A percentile compares a stretch with the other conserved stretches of the same genome.
phyloP scores from a whole-genome alignment of 129 eudicot species.

The Sambucus nigra region DNA sequence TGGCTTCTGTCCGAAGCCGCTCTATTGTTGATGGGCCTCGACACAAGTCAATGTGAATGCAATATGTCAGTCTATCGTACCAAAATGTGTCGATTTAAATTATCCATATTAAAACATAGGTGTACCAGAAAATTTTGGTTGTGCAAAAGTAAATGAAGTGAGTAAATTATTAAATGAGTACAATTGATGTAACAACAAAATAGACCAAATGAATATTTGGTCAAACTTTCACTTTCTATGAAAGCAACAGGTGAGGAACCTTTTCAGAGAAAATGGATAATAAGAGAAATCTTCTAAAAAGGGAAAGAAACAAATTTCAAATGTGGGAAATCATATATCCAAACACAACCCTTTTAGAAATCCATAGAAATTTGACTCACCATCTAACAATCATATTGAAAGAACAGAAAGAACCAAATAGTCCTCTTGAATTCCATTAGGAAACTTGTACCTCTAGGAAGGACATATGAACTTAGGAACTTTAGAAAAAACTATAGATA shows the following conservation, averaged over 20 bases:
- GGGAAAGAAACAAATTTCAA: conserved; percentile 24
- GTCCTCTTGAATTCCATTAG: too few relatives aligned
- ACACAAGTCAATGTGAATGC: too few relatives aligned
- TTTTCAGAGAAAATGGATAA: conserved; percentile 31
- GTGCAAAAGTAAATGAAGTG: background rate
- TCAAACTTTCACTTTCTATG: conserved; percentile 56
- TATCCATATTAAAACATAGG: too few relatives aligned
- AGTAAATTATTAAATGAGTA: conserved; percentile 4
- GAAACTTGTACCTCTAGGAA: too few relatives aligned
- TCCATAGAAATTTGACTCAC: background rate
- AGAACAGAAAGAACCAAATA: background rate
- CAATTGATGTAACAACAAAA: conserved; percentile 34
- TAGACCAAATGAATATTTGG: conserved; percentile 35
- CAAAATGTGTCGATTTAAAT: too few relatives aligned
- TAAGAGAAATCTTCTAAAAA: conserved; percentile 16
- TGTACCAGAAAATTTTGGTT: too few relatives aligned
- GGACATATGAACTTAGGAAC: too few relatives aligned
- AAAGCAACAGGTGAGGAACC: conserved; percentile 67
- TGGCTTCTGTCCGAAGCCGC: too few relatives aligned
- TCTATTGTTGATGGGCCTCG: too few relatives aligned
- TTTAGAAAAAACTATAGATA: too few relatives aligned
- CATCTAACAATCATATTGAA: background rate
- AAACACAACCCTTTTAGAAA: conserved; percentile 8
- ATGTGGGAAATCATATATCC: conserved; percentile 8
- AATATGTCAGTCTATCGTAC: too few relatives aligned